phyloP scores from a whole-genome alignment of 805 yeast genomes.

The Debaryomyces hansenii region DNA sequence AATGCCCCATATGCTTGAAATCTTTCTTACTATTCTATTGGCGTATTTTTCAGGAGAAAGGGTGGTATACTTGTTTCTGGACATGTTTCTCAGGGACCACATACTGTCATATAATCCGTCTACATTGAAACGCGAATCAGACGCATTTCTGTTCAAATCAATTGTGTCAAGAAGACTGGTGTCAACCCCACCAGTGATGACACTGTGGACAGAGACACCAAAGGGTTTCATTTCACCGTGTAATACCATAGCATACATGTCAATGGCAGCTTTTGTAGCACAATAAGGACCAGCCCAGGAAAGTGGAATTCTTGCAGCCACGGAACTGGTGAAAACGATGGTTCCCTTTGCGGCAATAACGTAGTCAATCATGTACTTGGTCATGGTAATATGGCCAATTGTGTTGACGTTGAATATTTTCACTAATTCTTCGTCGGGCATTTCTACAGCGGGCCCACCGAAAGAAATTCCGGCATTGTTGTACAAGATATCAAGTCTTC shows the following conservation, averaged over 20 bases:
- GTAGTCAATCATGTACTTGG: conserved; percentile 30
- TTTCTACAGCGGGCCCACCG: conserved; percentile 32
- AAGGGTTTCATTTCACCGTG: conserved; percentile 35
- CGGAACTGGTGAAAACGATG: conserved; percentile 38
- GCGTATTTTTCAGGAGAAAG: conserved; percentile 26
- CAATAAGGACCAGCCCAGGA: conserved; percentile 36
- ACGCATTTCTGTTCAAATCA: conserved; percentile 1
- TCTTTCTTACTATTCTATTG: conserved; percentile 18
- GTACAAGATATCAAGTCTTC: conserved; percentile 35
- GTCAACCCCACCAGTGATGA: conserved; percentile 41
- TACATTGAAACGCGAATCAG: conserved; percentile 20
- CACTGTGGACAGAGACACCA: conserved; percentile 39
- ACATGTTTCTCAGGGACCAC: conserved; percentile 18
- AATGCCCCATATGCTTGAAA: conserved; percentile 15
- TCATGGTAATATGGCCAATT: conserved; percentile 36
- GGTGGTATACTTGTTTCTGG: conserved; percentile 14
- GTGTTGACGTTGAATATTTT: conserved; percentile 32
- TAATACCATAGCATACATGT: conserved; percentile 30
- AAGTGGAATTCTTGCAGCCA: conserved; percentile 31
- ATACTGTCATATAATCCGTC: conserved; percentile 21
- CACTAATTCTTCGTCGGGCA: conserved; percentile 20
- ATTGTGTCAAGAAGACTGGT: conserved; percentile 29
- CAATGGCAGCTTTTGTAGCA: conserved; percentile 42
- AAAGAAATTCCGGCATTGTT: conserved; percentile 41
- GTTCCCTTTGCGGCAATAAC: conserved; percentile 35